phyloP scores from a whole-genome alignment of 805 yeast genomes.

The Candida ficus region DNA sequence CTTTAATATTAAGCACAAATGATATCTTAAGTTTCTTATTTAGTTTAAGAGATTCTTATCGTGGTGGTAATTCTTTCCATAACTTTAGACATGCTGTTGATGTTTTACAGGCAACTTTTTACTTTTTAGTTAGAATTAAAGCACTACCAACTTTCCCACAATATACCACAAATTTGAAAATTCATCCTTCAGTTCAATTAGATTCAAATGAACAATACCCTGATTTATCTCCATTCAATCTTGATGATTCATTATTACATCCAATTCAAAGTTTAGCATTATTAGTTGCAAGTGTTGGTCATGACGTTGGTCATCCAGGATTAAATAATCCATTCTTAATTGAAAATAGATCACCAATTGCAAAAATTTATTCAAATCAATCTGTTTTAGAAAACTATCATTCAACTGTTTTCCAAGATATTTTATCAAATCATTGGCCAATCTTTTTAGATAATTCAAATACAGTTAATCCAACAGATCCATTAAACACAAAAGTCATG shows the following conservation, averaged over 20 bases:
- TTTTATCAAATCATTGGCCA: conserved; percentile 52
- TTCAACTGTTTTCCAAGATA: conserved; percentile 51
- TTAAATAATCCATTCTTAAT: conserved; percentile 74
- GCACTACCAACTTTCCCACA: conserved; percentile 21
- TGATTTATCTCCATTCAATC: conserved; percentile 2
- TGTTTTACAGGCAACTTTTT: conserved; percentile 86
- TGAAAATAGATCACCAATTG: conserved; percentile 55
- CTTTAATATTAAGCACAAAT: conserved; percentile 30
- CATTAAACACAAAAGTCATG: conserved; percentile 22
- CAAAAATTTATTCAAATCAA: conserved; percentile 53
- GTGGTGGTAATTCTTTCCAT: conserved; percentile 85
- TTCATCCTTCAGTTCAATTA: conserved; percentile 16
- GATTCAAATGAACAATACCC: neutral
- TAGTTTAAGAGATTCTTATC: conserved; percentile 71
- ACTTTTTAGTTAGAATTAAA: conserved; percentile 37
- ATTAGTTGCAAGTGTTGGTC: conserved; percentile 83
- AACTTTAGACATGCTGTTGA: conserved; percentile 95
- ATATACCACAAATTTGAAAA: conserved; percentile 13
- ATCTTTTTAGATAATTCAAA: conserved; percentile 21
- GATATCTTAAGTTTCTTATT: conserved; percentile 55
- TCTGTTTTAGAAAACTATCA: conserved; percentile 85
- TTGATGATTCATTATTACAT: conserved; percentile 15
- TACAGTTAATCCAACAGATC: conserved; percentile 7
- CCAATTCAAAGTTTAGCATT: conserved; percentile 51
- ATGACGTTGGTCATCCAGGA: conserved; percentile 96